These are phyloP conservation scores for Leccinellum albellum DNA, from an alignment of 768 basidiomycete genomes.

Conservation along the genomic window DNA sequence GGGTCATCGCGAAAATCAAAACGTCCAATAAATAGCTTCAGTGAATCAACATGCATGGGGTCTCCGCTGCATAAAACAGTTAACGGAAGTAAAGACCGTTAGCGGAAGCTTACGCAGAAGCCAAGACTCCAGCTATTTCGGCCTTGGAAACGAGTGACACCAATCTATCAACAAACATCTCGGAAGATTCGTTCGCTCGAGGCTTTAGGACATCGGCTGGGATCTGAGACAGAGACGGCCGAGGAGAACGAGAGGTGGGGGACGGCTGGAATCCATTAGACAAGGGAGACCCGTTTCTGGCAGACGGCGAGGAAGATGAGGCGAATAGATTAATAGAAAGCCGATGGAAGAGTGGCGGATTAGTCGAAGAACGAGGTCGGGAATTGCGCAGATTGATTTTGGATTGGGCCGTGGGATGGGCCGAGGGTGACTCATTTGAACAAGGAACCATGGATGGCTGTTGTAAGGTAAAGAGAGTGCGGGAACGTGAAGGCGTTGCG, in stretches of 20 bases:
- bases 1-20: slow-evolving; percentile 82
- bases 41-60: slow-evolving; percentile 61
- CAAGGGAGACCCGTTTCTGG: slow-evolving; percentile 12
- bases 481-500: slow-evolving; percentile 28
- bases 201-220: slow-evolving; percentile 50
- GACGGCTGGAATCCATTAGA: slow-evolving; percentile 16
- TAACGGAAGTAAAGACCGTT: slow-evolving; percentile 2
- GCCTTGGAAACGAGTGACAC: slow-evolving; percentile 62
- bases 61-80: slow-evolving; percentile 52
- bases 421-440: slow-evolving; percentile 2
- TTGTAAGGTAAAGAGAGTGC: slow-evolving; percentile 26
- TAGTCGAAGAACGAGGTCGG: slow-evolving; percentile 52
- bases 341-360: slow-evolving; percentile 67
- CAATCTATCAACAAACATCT: slow-evolving; percentile 65
- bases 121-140: slow-evolving; percentile 77
- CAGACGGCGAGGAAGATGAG: slow-evolving; percentile 36
- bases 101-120: slow-evolving; percentile 60
- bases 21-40: slow-evolving; percentile 64
- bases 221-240: slow-evolving; percentile 42
- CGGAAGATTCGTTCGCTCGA: slow-evolving; percentile 61
- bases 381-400: slow-evolving; percentile 34
- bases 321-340: slow-evolving; percentile 65
- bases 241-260: slow-evolving; percentile 38
- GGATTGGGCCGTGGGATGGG: slow-evolving; percentile 10
- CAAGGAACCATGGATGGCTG: slow-evolving; percentile 14